Evolutionary conservation across 2,329 filamentous ascomycete species (phyloP), one percentile per base, ranked within the genome.

Genomic region (Aspergillus eucalypticola): DNA sequence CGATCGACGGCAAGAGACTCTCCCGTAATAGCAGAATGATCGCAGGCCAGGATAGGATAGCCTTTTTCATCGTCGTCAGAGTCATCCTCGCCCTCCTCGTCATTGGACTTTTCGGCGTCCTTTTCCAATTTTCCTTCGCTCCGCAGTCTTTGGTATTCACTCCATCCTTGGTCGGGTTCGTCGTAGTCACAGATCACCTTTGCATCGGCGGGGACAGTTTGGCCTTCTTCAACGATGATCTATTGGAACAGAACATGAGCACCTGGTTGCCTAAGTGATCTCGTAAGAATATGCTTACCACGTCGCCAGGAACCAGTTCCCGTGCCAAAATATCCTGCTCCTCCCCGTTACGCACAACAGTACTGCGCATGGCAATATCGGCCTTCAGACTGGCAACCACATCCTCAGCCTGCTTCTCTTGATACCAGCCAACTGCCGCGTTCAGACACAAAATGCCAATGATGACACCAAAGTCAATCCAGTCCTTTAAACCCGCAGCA

Each of bases 11-110:
- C 89, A 66, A 91, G 86, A 62, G 89, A 92, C 78, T 91, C 89
- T 79, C 89, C 89, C 68, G 89, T 91, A 77, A 92, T 91, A 77
- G 89, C 89, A 73, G 89, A 91, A 80, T 91, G 89, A 81, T 92
- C 89, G 69, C 86, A 86, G 66, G 89, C 89, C 71, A 91, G 80
- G 67, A 91, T 44, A 83, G 44, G 73, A 82, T 69, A 87, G 7
- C 41, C 41, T 5, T 44, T 44, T 3, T 44, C 84, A 67, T 88
- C 88, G 66, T 83, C 84, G 73, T 85, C 86, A 35, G 32, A 35
- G 70, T 84, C 82, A 58, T 87, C 86, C 3, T 65, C 65, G 25
- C 59, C 61, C 52, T 82, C 82, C 44, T 84, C 83, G 8, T 84
- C 84, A 23, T 86, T 83, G 32, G 41, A 44, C 41, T 86, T 85